phyloP scores from a whole-genome alignment of 495 filamentous ascomycete species.

The Collariella sp. region DNA sequence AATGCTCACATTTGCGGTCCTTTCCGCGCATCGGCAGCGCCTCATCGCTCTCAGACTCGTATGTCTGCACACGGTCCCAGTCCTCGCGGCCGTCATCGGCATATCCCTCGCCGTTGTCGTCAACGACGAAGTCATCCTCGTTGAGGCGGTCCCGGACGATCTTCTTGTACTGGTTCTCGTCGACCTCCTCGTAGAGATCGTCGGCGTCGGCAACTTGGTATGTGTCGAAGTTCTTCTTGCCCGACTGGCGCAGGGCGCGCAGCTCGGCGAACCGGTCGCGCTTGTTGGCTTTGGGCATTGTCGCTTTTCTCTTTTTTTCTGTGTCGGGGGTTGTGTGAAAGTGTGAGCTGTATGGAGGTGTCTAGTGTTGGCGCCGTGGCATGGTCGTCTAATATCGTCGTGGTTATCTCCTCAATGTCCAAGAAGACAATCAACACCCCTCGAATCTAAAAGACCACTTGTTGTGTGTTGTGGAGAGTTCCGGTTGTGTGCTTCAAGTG shows the following conservation, averaged over 20 bases:
- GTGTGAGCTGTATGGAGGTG: not conserved
- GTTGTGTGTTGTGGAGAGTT: not conserved
- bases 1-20: slow-evolving; percentile 37
- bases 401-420: not conserved
- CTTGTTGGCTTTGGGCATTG: slow-evolving; percentile 40
- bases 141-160: slow-evolving; percentile 82
- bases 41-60: slow-evolving; percentile 66
- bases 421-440: not conserved
- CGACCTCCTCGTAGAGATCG: slow-evolving; percentile 88
- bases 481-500: not conserved
- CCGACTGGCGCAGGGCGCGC: slow-evolving; percentile 71
- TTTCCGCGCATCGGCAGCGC: slow-evolving; percentile 52
- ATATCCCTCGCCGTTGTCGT: slow-evolving; percentile 89
- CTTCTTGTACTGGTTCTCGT: slow-evolving; percentile 96
- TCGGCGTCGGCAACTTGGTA: slow-evolving; percentile 82
- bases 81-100: slow-evolving; percentile 96
- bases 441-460: no score
- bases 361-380: not conserved
- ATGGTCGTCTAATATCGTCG: not conserved
- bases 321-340: not conserved
- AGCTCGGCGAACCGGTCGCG: slow-evolving; percentile 65
- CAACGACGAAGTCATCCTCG: slow-evolving; percentile 94
- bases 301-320: not conserved
- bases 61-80: slow-evolving; percentile 66
- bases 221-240: slow-evolving; percentile 81